Evolutionary conservation across 148 eudicot genomes (phyloP).

Genomic region (Dianthus caryophyllus): DNA sequence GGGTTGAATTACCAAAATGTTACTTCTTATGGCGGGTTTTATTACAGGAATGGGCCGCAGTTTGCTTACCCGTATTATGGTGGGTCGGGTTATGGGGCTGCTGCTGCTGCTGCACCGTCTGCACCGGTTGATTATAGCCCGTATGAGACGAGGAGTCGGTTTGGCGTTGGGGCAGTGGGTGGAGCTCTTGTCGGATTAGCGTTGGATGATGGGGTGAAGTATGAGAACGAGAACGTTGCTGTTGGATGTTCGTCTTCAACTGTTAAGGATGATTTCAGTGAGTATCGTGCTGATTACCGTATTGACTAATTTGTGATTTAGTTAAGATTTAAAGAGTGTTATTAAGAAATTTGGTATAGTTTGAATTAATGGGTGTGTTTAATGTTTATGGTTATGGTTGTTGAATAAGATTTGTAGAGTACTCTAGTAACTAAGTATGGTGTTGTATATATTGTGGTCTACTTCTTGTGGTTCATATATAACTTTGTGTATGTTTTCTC

Average conservation of each 20-base stretch:
- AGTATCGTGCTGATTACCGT: conserved; percentile 47
- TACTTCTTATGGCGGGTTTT: not conserved
- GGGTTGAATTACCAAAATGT: conserved; percentile 27
- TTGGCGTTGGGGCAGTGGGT: conserved; percentile 30
- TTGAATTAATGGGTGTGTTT: conserved; percentile 6
- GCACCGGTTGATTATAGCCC: conserved; percentile 15
- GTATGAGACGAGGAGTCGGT: conserved; percentile 38
- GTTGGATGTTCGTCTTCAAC: conserved; percentile 24
- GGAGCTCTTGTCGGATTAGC: conserved; percentile 61
- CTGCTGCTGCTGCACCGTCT: too few relatives aligned
- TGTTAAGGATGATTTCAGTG: conserved; percentile 45
- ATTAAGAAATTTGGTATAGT: too few relatives aligned
- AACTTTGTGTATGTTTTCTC: too few relatives aligned
- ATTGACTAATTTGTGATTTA: too few relatives aligned
- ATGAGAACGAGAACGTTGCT: conserved; percentile 41
- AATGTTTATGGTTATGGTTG: not conserved
- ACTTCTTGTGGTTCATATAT: too few relatives aligned
- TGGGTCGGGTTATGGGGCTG: too few relatives aligned
- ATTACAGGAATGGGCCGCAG: conserved; percentile 46
- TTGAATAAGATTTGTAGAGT: not conserved
- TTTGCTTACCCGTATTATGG: too few relatives aligned
- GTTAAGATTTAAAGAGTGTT: too few relatives aligned
- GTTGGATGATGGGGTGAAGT: conserved; percentile 54
- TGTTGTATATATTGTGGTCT: too few relatives aligned
- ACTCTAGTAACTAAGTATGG: not conserved